A percentile compares a stretch with the other conserved stretches of the same genome.
phyloP scores from a whole-genome alignment of 805 yeast species.

The Teunomyces atbi region DNA sequence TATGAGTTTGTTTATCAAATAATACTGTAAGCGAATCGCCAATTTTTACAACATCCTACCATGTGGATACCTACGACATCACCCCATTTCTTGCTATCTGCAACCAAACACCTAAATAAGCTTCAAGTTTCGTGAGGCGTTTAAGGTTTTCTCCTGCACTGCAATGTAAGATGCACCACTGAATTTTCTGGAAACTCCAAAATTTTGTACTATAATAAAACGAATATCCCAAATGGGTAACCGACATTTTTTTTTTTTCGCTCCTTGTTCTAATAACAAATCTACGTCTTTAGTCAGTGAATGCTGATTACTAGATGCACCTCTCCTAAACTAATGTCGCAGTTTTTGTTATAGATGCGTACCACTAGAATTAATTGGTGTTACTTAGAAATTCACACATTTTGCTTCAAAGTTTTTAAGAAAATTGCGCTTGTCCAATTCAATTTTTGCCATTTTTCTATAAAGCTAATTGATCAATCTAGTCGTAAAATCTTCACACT shows the following conservation, averaged over 20 bases:
- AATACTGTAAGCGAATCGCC: neutral
- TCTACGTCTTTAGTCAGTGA: neutral
- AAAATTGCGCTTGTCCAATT: too few relatives aligned
- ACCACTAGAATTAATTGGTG: too few relatives aligned
- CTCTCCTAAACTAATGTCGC: too few relatives aligned
- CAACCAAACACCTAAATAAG: neutral
- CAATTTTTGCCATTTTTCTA: too few relatives aligned
- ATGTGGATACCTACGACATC: neutral
- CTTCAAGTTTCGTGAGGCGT: neutral
- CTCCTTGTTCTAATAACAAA: neutral
- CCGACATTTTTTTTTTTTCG: neutral
- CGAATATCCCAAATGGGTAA: neutral
- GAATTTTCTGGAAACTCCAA: neutral
- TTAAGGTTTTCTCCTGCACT: constrained; percentile 1
- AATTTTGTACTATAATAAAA: neutral
- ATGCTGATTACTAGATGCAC: too few relatives aligned
- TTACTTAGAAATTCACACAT: too few relatives aligned
- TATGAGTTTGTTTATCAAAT: neutral
- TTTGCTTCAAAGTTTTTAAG: too few relatives aligned
- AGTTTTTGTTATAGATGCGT: too few relatives aligned
- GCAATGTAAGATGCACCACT: neutral
- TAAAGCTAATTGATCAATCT: too few relatives aligned
- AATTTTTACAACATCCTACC: neutral
- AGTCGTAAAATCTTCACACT: too few relatives aligned
- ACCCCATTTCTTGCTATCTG: neutral